A percentile compares a stretch with the other conserved stretches of the same genome.
Conservation (phyloP, 2,329 filamentous ascomycete genomes). For the Alternaria conjuncta region DNA sequence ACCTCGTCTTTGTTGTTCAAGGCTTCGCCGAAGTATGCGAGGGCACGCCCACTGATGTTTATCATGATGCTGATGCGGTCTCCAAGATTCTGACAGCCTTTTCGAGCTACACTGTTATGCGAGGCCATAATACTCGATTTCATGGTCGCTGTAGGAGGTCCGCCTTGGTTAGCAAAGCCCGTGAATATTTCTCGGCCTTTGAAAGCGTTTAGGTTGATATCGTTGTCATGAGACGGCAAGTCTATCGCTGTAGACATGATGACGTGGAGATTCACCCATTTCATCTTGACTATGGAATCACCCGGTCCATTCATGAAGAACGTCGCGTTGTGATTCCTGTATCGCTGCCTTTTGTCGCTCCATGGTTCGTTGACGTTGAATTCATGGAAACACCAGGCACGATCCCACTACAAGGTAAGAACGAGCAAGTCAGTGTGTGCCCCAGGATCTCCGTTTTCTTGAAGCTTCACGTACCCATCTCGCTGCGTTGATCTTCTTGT, state of each 20-base stretch:
- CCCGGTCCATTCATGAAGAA: slow-evolving; percentile 21
- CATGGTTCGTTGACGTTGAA: slow-evolving; percentile 23
- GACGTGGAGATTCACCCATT: slow-evolving; percentile 14
- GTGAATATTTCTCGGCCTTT: neutral
- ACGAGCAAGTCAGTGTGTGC: neutral
- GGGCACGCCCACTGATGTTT: slow-evolving; percentile 17
- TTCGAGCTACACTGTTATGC: slow-evolving; percentile 10
- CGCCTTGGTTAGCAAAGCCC: neutral
- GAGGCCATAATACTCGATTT: slow-evolving; percentile 20
- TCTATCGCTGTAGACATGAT: slow-evolving; percentile 7
- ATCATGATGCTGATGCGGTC: slow-evolving; percentile 24
- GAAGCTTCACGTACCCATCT: slow-evolving; percentile 5
- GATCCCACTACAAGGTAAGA: slow-evolving; percentile 4
- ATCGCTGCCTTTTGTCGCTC: slow-evolving; percentile 12
- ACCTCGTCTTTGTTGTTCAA: slow-evolving; percentile 10
- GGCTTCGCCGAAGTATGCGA: slow-evolving; percentile 16
- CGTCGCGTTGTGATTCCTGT: slow-evolving; percentile 16
- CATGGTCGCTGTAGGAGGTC: neutral
- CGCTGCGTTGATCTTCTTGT: slow-evolving; percentile 10
- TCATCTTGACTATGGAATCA: slow-evolving; percentile 14
- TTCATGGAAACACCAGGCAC: slow-evolving; percentile 27
- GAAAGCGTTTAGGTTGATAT: neutral
- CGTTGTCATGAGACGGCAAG: neutral
- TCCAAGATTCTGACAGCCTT: slow-evolving; percentile 13
- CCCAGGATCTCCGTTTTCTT: neutral